A percentile compares a stretch with the other conserved stretches of the same genome.
Conservation (phyloP, 2,329 filamentous ascomycete genomes). For the Bipolaris cookei region DNA sequence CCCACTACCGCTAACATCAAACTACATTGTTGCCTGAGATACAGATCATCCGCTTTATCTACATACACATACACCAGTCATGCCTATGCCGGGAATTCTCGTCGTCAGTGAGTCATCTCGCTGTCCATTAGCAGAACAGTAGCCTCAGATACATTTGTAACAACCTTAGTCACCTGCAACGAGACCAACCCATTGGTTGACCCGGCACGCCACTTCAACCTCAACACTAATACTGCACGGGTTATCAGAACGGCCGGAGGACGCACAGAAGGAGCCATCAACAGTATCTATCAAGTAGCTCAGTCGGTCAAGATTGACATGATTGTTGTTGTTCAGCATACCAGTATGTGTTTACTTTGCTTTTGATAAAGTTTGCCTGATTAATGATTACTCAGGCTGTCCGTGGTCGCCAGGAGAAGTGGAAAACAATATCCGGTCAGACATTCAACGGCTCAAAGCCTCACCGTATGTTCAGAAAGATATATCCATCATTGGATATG, state of each 20-base stretch:
- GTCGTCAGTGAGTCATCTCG: neutral
- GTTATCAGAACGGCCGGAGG: slow-evolving; percentile 26
- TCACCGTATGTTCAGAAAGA: slow-evolving; percentile 23
- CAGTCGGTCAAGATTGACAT: slow-evolving; percentile 23
- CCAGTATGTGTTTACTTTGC: slow-evolving; percentile 10
- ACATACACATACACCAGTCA: neutral
- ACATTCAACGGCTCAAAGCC: slow-evolving; percentile 19
- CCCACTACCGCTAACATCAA: neutral
- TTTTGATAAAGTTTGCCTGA: neutral
- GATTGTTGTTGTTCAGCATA: slow-evolving; percentile 33
- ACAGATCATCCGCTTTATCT: neutral
- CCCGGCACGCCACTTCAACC: slow-evolving; percentile 31
- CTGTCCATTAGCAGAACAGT: neutral
- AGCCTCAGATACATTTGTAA: neutral
- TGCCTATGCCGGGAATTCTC: neutral
- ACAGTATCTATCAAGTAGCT: slow-evolving; percentile 21
- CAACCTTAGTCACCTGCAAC: slow-evolving; percentile 7
- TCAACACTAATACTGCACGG: slow-evolving; percentile 22
- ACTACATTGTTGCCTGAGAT: neutral
- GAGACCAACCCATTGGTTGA: slow-evolving; percentile 13
- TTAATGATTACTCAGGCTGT: slow-evolving; percentile 16
- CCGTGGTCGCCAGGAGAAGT: slow-evolving; percentile 11
- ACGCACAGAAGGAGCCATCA: slow-evolving; percentile 17
- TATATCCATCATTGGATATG: slow-evolving; percentile 29
- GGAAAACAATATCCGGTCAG: slow-evolving; percentile 22